Base-by-base conservation (phyloP, 1,284 basidiomycete genomes). In the Heterobasidion irregulare region DNA sequence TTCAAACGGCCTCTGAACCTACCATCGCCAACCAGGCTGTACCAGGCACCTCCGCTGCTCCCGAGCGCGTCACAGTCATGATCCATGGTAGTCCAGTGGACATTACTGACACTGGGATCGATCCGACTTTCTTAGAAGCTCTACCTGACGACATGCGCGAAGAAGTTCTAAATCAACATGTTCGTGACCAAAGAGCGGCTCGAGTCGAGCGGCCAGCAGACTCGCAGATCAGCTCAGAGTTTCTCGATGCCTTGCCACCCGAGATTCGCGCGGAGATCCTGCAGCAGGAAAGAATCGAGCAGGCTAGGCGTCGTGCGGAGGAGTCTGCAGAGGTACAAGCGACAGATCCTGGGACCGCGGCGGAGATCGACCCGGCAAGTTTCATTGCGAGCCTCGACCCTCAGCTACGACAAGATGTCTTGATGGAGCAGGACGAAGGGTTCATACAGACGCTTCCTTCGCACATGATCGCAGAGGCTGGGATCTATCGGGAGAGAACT, bases 81-180 rank as follows among this genome's bases (percentile, higher is more conserved):
- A 92, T 99, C 57, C 89, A 95, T 68, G 97, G 96, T 50, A 89
- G 84, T 59, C 80, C 86, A n/a, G 92, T 99, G 34, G 97, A 99
- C 68, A 99, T 99, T 66, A 99, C 97, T 8, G 94, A 98, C 65
- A 96, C 94, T 13, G 97, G 97, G 8, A 98, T 99, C 65, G 97
- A 99, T 68, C 94, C 95, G 1, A 95, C 92, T 8, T 99, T 99
- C 81, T 75, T 99, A 54, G 94, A 98, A 71, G 97, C 97, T 16
- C 74, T 99, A 32, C 97, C 97, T 0, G 97, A 99, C 67, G 96
- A 99, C 62, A 97, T 99, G 89, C 85, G 97, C 50, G 96, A 98
- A 67, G 97, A 99, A 68, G 94, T 99, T 33, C 79, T 99, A 53
- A 96, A 96, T 66, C 97, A 99, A 68, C 95, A 99, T 66, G 85